Percentiles rank a stretch among this genome's conserved stretches.
Evolutionary conservation across 2,329 filamentous ascomycete genomes (phyloP).

Genomic region (Penicillium sp.): DNA sequence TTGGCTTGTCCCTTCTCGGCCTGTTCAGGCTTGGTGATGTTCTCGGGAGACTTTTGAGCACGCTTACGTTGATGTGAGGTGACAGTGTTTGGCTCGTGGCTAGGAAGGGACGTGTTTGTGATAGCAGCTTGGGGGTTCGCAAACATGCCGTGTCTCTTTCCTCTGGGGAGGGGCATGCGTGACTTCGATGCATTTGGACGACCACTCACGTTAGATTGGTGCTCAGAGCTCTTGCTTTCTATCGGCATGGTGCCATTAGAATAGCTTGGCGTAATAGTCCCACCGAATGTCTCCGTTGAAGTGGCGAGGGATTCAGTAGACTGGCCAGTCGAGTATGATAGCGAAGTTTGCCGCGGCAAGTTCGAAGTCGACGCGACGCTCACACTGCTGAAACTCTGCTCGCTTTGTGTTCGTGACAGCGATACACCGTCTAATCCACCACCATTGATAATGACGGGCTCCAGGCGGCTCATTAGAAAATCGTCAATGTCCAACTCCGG

Average conservation of each 20-base stretch:
- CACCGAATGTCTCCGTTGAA: constrained; percentile 23
- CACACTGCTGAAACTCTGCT: constrained; percentile 37
- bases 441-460: constrained; percentile 50
- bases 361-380: constrained; percentile 31
- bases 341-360: constrained; percentile 19
- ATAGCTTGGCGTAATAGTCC: constrained; percentile 10
- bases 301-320: constrained; percentile 36
- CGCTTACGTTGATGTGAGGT: constrained; percentile 8
- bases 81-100: constrained; percentile 12
- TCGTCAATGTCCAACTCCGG: constrained; percentile 48
- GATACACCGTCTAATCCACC: constrained; percentile 38
- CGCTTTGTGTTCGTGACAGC: constrained; percentile 40
- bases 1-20: constrained; percentile 38
- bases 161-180: constrained; percentile 26
- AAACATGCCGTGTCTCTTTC: constrained; percentile 12
- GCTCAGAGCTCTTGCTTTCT: constrained; percentile 8
- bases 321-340: constrained; percentile 27
- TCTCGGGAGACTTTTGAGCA: constrained; percentile 1
- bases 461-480: constrained; percentile 47
- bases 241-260: constrained; percentile 1
- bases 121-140: constrained; percentile 24
- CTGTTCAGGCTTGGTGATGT: constrained; percentile 22
- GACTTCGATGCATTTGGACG: constrained; percentile 7
- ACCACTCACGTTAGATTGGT: neutral
- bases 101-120: constrained; percentile 25